Base-by-base conservation (phyloP, 495 filamentous ascomycete genomes). In the Cercophora sp. region DNA sequence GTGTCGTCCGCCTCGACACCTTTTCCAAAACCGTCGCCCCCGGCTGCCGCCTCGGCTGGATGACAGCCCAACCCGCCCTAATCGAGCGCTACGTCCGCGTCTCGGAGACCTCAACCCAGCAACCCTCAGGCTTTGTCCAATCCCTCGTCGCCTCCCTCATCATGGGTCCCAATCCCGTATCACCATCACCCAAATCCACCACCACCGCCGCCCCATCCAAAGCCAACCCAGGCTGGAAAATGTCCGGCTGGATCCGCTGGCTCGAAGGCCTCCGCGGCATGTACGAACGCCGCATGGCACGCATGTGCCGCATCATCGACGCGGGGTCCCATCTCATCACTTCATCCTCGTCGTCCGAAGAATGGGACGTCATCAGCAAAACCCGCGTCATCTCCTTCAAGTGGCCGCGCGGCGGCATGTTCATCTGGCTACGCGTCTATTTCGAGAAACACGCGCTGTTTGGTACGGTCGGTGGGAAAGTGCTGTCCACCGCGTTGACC, bases 321-420 rank as follows among this genome's bases (percentile, higher is more conserved):
- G 78, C 80, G 10, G 81, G 82, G 46, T 76, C 82, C 22, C 77
- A 77, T 52, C 62, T 80, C 11, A 65, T 89, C 42, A 78, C 66
- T 0, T 5, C 20, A 9, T 3, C 19, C 20, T 20, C 39, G 25
- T 2, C 62, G 1, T 71, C 76, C 29, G 63, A 63, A 34, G 79
- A 82, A n/a, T 85, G 83, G 63, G 85, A 80, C 71, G 75, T 88
- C 37, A 74, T 96, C 8, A 79, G 83, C 36, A 87, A 85, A 59
- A 80, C 78, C 0, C 71, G 75, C 27, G 81, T 96, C 59, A 89
- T 81, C 65, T 73, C 81, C 40, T 96, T 93, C 62, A 61, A 73
- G 40, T 86, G 84, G 76, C 92, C 91, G 1, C 79, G 83, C n/a
- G 92, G 84, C 13, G 92, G 92, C 56, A 96, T 96, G 91, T 96